These are phyloP conservation scores for Hura crepitans DNA, from an alignment of 441 rosid genomes.

Conservation along the genomic window DNA sequence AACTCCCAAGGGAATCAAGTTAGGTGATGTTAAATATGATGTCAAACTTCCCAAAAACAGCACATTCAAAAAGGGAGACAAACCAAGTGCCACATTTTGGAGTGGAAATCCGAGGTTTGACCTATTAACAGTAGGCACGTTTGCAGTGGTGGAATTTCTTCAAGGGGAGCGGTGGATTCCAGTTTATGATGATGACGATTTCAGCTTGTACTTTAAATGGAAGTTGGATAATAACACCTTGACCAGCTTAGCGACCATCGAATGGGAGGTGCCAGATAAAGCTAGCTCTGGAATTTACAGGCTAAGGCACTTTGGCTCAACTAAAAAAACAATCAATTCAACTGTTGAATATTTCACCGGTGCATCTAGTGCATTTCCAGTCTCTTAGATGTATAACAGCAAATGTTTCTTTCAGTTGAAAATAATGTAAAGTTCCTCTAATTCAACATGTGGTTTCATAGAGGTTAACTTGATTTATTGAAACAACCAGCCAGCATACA, in stretches of 20 bases:
- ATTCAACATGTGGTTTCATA: background rate
- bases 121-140: constrained; percentile 55
- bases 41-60: constrained; percentile 29
- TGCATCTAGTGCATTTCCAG: constrained; percentile 46
- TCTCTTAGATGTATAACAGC: constrained; percentile 21
- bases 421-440: constrained; percentile 16
- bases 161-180: constrained; percentile 41
- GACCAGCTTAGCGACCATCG: constrained; percentile 40
- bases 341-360: constrained; percentile 43
- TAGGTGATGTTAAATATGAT: constrained; percentile 49
- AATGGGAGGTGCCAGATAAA: constrained; percentile 45
- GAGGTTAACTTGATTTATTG: background rate
- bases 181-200: constrained; percentile 56
- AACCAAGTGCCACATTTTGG: constrained; percentile 44
- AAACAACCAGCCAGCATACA: background rate
- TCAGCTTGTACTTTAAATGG: constrained; percentile 49
- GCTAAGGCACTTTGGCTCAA: constrained; percentile 52
- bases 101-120: constrained; percentile 56
- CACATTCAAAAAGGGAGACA: constrained; percentile 40
- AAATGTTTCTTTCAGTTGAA: constrained; percentile 4
- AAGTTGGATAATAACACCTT: constrained; percentile 26
- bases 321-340: constrained; percentile 30
- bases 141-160: constrained; percentile 51
- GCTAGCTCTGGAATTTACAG: constrained; percentile 39
- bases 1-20: constrained; percentile 38